Percentiles rank a stretch among this genome's conserved stretches.
Evolutionary conservation across 2,329 filamentous ascomycete species (phyloP).

Genomic region (Cyphellophora attinorum): DNA sequence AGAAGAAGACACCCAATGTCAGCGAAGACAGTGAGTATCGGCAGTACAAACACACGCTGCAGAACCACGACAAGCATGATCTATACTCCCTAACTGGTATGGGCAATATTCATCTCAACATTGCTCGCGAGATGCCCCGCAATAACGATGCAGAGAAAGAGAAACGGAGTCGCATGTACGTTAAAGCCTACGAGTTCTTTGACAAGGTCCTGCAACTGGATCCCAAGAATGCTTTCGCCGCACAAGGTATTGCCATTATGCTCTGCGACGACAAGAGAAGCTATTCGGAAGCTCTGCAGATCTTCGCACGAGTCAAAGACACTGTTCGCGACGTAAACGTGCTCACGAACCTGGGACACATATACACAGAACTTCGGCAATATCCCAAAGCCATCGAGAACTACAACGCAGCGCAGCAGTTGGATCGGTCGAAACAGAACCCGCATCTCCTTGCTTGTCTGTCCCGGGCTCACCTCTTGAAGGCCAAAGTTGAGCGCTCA

Average conservation of each 20-base stretch:
- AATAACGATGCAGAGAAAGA: conserved; percentile 84
- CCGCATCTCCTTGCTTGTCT: conserved; percentile 74
- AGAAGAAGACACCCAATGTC: conserved; percentile 71
- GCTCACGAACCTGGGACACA: conserved; percentile 86
- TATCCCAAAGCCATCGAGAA: conserved; percentile 86
- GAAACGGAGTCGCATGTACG: conserved; percentile 77
- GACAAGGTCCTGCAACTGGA: conserved; percentile 96
- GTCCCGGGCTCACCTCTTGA: conserved; percentile 77
- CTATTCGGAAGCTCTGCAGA: conserved; percentile 67
- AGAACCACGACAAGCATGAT: conserved; percentile 94
- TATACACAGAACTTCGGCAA: conserved; percentile 83
- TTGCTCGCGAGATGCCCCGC: conserved; percentile 88
- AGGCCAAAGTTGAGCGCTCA: conserved; percentile 60
- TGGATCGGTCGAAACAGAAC: conserved; percentile 54
- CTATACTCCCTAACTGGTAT: conserved; percentile 93
- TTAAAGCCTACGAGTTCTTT: conserved; percentile 93
- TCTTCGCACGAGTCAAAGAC: conserved; percentile 84
- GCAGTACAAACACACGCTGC: conserved; percentile 92
- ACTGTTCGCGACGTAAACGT: conserved; percentile 82
- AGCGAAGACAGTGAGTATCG: conserved; percentile 84
- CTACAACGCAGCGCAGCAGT: conserved; percentile 76
- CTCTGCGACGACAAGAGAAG: conserved; percentile 93
- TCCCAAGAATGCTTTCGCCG: conserved; percentile 88
- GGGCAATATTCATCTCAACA: conserved; percentile 85
- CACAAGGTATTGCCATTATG: conserved; percentile 90